Conservation (phyloP, 1,284 basidiomycete genomes). For the Tetrapyrgos nigripes region DNA sequence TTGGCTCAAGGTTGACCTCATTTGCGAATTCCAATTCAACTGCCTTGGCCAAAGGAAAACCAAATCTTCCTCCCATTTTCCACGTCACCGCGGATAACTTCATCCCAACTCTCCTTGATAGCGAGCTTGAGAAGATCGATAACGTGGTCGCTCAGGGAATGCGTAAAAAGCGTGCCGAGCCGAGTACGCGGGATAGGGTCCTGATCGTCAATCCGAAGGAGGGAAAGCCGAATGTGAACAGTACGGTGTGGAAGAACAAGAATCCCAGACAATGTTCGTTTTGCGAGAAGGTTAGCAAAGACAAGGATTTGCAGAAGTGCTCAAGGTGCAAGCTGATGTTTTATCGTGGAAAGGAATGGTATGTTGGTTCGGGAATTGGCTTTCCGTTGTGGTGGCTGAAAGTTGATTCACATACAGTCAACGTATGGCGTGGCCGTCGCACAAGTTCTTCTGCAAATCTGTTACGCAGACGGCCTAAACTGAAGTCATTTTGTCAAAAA, state of each 20-base stretch:
- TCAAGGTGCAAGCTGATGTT: conserved; percentile 35
- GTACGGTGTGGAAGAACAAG: conserved; percentile 23
- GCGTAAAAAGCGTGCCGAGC: conserved; percentile 9
- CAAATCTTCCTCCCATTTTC: conserved; percentile 30
- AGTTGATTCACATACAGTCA: conserved; percentile 23
- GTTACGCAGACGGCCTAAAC: no score
- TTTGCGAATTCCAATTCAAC: conserved; percentile 6
- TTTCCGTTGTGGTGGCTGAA: background rate
- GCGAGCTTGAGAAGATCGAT: conserved; percentile 36
- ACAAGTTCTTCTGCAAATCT: conserved; percentile 30
- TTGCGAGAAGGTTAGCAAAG: conserved; percentile 28
- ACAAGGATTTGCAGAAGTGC: conserved; percentile 32
- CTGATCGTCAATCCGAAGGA: conserved; percentile 34
- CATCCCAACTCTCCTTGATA: conserved; percentile 28
- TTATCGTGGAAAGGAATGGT: conserved; percentile 35
- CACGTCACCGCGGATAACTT: conserved; percentile 32
- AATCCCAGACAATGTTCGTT: conserved; percentile 28
- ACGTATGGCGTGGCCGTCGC: conserved; percentile 30
- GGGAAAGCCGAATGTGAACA: conserved; percentile 24
- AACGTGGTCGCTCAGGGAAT: conserved; percentile 28
- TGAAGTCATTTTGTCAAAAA: no score
- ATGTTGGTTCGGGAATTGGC: conserved; percentile 7
- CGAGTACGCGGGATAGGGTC: conserved; percentile 25
- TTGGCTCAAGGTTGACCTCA: conserved; percentile 9
- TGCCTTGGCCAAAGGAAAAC: no score